A percentile compares a stretch with the other conserved stretches of the same genome.
phyloP scores from a whole-genome alignment of 2,329 filamentous ascomycete genomes.

The Botrytis cinerea region DNA sequence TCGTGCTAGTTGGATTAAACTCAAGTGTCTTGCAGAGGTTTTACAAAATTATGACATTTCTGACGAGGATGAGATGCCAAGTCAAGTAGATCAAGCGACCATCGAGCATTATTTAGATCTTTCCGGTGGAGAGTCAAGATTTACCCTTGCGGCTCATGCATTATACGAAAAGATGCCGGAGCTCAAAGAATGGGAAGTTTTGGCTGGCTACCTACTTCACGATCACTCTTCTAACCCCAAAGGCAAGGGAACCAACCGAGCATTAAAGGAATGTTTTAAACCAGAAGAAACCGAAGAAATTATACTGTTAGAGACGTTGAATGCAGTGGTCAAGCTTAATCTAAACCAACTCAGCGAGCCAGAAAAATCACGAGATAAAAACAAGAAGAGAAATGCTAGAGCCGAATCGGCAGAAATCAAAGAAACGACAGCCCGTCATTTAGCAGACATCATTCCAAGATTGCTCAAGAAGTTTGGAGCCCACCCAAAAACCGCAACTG shows the following conservation, averaged over 20 bases:
- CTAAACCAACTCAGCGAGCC: slow-evolving; percentile 68
- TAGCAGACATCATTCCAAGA: slow-evolving; percentile 78
- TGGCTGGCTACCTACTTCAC: slow-evolving; percentile 88
- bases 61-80: slow-evolving; percentile 58
- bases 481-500: slow-evolving; percentile 80
- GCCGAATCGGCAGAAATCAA: slow-evolving; percentile 67
- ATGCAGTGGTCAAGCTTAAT: slow-evolving; percentile 75
- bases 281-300: slow-evolving; percentile 64
- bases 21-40: slow-evolving; percentile 86
- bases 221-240: slow-evolving; percentile 74
- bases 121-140: slow-evolving; percentile 72
- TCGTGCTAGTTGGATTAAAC: slow-evolving; percentile 81
- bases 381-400: slow-evolving; percentile 52
- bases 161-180: slow-evolving; percentile 81
- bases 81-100: slow-evolving; percentile 46
- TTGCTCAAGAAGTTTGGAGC: slow-evolving; percentile 92
- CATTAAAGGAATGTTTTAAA: slow-evolving; percentile 37
- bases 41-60: slow-evolving; percentile 79
- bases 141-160: slow-evolving; percentile 81
- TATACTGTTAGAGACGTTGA: slow-evolving; percentile 83
- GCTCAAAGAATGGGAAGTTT: slow-evolving; percentile 80
- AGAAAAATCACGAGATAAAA: slow-evolving; percentile 59
- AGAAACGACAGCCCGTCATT: slow-evolving; percentile 74
- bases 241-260: slow-evolving; percentile 65
- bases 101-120: slow-evolving; percentile 55